Percentiles rank a stretch among this genome's conserved stretches.
phyloP scores from a whole-genome alignment of 106 monocot genomes.

The Dendrobium huoshanense region DNA sequence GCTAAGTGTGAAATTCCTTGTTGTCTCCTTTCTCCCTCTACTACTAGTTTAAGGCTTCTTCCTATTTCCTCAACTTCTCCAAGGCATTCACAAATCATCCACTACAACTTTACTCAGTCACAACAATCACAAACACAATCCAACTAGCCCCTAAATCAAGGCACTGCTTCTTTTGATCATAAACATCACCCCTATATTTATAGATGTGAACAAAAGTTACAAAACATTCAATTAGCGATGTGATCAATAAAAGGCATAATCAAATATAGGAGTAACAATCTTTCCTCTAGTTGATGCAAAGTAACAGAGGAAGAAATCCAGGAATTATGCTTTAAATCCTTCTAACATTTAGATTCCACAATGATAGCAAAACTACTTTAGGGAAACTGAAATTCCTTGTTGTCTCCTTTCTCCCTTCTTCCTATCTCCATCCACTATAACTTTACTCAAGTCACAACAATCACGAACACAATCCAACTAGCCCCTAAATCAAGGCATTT shows the following conservation, averaged over 20 bases:
- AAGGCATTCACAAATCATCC: neutral
- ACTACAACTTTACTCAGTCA: neutral
- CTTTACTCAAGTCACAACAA: neutral
- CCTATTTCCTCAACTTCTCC: neutral
- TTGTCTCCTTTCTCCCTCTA: neutral
- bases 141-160: neutral
- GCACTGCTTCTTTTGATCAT: neutral
- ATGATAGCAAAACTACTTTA: neutral
- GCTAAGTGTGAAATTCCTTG: neutral
- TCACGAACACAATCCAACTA: neutral
- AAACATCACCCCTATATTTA: neutral
- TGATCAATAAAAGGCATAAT: neutral
- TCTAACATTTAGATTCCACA: neutral
- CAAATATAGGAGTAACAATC: neutral
- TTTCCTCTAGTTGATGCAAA: neutral
- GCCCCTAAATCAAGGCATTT: neutral
- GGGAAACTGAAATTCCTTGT: neutral
- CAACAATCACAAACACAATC: neutral
- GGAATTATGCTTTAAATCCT: neutral
- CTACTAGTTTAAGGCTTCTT: neutral
- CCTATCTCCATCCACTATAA: neutral
- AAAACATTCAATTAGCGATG: neutral
- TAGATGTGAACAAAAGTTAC: too few relatives aligned
- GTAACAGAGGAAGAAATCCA: neutral
- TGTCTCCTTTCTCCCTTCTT: neutral